Evolutionary conservation across 2,329 filamentous ascomycete species (phyloP), one percentile per base, ranked within the genome.

Genomic region (Penicillium brasilianum): DNA sequence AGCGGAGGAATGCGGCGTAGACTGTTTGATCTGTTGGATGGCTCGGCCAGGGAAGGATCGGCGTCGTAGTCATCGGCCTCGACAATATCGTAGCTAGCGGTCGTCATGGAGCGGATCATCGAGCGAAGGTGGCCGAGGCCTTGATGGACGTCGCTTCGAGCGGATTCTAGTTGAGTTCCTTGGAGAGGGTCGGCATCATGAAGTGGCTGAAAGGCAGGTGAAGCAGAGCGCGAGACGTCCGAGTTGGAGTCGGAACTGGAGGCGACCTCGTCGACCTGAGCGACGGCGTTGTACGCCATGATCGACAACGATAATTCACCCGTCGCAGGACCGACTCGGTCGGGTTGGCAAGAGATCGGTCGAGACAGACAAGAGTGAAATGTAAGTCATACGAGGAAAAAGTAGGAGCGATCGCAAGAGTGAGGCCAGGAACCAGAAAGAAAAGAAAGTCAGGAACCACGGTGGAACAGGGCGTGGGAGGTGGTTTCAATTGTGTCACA

Each of bases 21-120:
- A 68, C 64, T 70, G 60, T 58, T 71, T 37, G 68, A 61, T 59
- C 65, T 69, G 61, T 58, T 71, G 37, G 68, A 63, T 58, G 60
- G 68, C 61, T 63, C 64, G 50, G 61, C 57, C 53, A 63, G 58
- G 58, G 69, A 63, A 56, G 64, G 69, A 71, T 73, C 71, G 58
- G 71, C 73, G 57, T 81, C 79, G 64, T 81, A 80, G 65, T 82
- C 80, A 63, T 82, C 80, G 36, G 77, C 78, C 62, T 82, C 80
- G 30, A 82, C 73, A 60, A 82, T 72, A 55, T 81, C 78, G 68
- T 82, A 82, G 64, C 73, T 78, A 25, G 72, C 69, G 28, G 72
- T 68, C 53, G 70, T 75, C 66, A 78, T 71, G 34, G 77, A 77
- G 55, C 73, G 74, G 62, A 79, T 74, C 60, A 78, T 72, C 25